Percentiles rank a stretch among this genome's conserved stretches.
These are phyloP conservation scores for Alternaria angustiovoidea DNA, from an alignment of 2,329 filamentous ascomycete genomes.

Conservation along the genomic window DNA sequence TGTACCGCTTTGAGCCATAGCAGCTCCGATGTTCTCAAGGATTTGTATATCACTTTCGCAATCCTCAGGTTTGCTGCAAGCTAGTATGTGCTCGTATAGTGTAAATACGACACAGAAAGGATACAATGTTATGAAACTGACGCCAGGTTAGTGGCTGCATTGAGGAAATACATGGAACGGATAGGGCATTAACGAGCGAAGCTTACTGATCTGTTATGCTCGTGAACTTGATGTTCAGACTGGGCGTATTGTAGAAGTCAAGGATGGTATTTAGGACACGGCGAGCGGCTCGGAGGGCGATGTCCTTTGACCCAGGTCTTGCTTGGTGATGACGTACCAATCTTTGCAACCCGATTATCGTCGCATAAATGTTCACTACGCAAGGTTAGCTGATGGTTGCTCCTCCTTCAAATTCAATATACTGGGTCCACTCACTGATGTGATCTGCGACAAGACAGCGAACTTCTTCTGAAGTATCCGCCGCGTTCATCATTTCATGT, in stretches of 20 bases:
- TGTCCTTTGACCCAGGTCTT: constrained; percentile 16
- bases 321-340: constrained; percentile 15
- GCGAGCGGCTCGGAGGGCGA: constrained; percentile 33
- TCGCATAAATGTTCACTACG: constrained; percentile 32
- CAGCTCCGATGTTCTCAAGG: constrained; percentile 31
- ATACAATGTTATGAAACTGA: constrained; percentile 41
- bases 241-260: constrained; percentile 21
- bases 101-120: constrained; percentile 43
- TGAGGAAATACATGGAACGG: neutral
- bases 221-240: constrained; percentile 6
- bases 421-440: constrained; percentile 11
- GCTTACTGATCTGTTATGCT: constrained; percentile 34
- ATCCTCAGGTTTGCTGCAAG: constrained; percentile 27
- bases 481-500: constrained; percentile 21
- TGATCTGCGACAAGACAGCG: constrained; percentile 36
- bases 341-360: constrained; percentile 38
- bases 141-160: neutral
- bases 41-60: constrained; percentile 36
- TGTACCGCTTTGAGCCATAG: constrained; percentile 30
- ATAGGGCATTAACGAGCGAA: neutral
- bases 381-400: neutral
- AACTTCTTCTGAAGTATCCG: constrained; percentile 2
- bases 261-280: constrained; percentile 34
- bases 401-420: neutral
- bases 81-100: constrained; percentile 41